Conservation (phyloP, 140 eudicot species). For the Ambrosia hybrid region DNA sequence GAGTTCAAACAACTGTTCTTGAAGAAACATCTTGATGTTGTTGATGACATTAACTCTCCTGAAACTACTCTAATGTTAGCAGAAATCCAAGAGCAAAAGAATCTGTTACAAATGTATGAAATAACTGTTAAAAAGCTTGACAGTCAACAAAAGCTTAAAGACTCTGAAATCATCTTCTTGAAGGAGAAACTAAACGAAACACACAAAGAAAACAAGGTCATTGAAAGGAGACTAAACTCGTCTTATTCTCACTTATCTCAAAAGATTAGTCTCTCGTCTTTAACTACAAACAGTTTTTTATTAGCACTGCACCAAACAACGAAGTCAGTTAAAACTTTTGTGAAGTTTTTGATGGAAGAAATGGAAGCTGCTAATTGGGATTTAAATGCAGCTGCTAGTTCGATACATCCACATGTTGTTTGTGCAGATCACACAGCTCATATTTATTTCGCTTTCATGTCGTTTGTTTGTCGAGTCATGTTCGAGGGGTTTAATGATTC, state of each 20-base stretch:
- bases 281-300: slow-evolving; percentile 46
- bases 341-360: slow-evolving; percentile 50
- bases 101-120: slow-evolving; percentile 53
- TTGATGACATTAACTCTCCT: slow-evolving; percentile 38
- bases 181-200: slow-evolving; percentile 63
- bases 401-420: no score
- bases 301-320: slow-evolving; percentile 37
- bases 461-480: slow-evolving; percentile 70
- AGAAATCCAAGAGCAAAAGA: slow-evolving; percentile 73
- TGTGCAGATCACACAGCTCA: no score
- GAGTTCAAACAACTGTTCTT: slow-evolving; percentile 61
- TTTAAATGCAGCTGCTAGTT: slow-evolving; percentile 67
- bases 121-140: slow-evolving; percentile 58
- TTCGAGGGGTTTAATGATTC: slow-evolving; percentile 69
- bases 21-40: slow-evolving; percentile 66
- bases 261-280: slow-evolving; percentile 41
- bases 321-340: slow-evolving; percentile 57
- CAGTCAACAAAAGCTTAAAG: slow-evolving; percentile 54
- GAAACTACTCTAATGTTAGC: slow-evolving; percentile 44
- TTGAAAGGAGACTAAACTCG: slow-evolving; percentile 61
- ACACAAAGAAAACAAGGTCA: slow-evolving; percentile 50
- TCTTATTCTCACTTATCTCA: no score
- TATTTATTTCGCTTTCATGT: slow-evolving; percentile 71
- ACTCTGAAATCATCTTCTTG: slow-evolving; percentile 71
- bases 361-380: slow-evolving; percentile 87